These are phyloP conservation scores for Candida insectalens DNA, from an alignment of 805 yeast genomes.

Conservation along the genomic window DNA sequence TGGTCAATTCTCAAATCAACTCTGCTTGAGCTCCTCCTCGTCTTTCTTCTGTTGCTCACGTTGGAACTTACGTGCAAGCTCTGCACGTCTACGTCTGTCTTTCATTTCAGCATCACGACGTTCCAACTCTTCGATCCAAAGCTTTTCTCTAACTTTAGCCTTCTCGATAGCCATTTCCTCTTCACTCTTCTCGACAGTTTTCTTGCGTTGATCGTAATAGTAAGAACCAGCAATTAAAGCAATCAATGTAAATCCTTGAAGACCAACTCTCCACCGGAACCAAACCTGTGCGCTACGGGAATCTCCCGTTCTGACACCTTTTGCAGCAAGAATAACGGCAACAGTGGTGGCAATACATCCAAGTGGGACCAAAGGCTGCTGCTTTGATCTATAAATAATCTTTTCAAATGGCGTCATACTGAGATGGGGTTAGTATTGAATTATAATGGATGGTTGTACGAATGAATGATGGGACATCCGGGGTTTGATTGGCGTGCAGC, in stretches of 20 bases:
- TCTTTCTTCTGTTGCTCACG: too few species aligned
- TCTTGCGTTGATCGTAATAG: constrained; percentile 46
- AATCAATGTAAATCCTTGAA: constrained; percentile 75
- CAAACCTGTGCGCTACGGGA: constrained; percentile 70
- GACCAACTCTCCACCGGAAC: constrained; percentile 83
- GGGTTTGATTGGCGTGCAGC: too few species aligned
- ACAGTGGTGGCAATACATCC: constrained; percentile 73
- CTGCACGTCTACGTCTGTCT: constrained; percentile 59
- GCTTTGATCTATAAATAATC: constrained; percentile 53
- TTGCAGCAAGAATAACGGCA: constrained; percentile 73
- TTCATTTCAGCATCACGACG: constrained; percentile 71
- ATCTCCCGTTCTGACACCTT: constrained; percentile 65
- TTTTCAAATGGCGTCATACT: constrained; percentile 44
- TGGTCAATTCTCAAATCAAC: too few species aligned
- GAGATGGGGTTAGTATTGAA: constrained; percentile 3
- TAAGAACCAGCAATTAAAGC: constrained; percentile 78
- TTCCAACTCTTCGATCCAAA: constrained; percentile 89
- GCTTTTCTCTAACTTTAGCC: constrained; percentile 73
- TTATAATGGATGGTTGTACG: neutral
- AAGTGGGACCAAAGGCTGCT: constrained; percentile 84
- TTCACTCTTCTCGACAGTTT: constrained; percentile 31
- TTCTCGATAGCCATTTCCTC: constrained; percentile 65
- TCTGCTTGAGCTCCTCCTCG: too few species aligned
- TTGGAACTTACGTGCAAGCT: constrained; percentile 49
- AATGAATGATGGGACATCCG: too few species aligned